Percentiles rank a stretch among this genome's conserved stretches.
Conservation (phyloP, 164 flowering plant species). For the Tetrastigma voinierianum region DNA sequence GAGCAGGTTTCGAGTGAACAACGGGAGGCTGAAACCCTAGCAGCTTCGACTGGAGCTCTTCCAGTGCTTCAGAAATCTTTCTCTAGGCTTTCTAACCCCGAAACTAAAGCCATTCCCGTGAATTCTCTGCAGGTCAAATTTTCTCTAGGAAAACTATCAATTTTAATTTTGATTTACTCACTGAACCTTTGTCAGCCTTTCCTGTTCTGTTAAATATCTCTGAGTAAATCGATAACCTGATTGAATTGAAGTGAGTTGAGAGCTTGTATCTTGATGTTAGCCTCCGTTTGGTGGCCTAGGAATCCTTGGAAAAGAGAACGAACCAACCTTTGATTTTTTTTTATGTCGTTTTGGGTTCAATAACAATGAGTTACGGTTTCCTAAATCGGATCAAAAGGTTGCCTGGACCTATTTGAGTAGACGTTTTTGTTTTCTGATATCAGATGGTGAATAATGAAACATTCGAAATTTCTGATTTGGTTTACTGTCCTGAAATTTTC, state of each 20-base stretch:
- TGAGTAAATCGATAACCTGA: no score
- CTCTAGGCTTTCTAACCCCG: conserved; percentile 49
- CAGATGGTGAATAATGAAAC: no score
- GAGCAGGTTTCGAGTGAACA: conserved; percentile 44
- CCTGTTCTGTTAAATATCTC: no score
- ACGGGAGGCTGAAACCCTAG: conserved; percentile 56
- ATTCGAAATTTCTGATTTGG: no score
- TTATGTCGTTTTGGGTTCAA: neutral
- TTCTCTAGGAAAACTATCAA: neutral
- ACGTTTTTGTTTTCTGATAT: no score
- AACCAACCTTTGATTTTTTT: neutral
- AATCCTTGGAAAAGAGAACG: neutral
- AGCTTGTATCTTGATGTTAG: neutral
- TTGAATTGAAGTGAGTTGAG: neutral
- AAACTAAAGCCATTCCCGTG: conserved; percentile 48
- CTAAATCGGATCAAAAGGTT: no score
- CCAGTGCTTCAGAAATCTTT: conserved; percentile 69
- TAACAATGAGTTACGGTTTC: neutral
- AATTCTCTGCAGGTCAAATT: conserved; percentile 53
- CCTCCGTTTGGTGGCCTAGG: conserved; percentile 1
- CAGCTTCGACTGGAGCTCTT: conserved; percentile 74
- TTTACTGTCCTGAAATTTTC: no score
- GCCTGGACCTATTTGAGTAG: no score
- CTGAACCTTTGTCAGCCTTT: no score
- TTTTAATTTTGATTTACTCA: no score